Evolutionary conservation across 2,329 filamentous ascomycete species (phyloP).

Genomic region (Xylariaceae sp.): DNA sequence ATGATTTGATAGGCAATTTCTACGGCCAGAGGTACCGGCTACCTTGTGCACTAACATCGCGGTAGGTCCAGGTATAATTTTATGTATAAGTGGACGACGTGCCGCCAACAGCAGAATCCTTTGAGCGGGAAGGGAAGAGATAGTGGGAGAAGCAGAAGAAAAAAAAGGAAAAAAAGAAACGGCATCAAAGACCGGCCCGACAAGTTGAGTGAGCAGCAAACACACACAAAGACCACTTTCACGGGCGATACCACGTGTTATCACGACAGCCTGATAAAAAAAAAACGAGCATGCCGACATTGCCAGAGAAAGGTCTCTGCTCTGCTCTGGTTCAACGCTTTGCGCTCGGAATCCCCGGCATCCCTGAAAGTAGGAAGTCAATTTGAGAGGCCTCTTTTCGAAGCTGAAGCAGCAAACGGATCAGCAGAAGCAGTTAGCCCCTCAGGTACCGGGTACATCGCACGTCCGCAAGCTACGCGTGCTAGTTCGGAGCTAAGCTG

Average conservation of each 20-base stretch:
- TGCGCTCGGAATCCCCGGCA: background rate
- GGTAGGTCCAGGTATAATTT: background rate
- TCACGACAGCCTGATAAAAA: no score
- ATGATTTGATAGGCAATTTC: background rate
- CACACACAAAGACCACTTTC: no score
- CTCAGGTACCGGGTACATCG: background rate
- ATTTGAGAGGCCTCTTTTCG: no score
- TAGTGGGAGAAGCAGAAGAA: no score
- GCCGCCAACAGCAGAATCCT: no score
- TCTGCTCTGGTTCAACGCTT: background rate
- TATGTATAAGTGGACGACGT: background rate
- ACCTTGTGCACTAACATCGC: background rate
- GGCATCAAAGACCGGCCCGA: no score
- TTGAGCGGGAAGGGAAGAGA: no score
- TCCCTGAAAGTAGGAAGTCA: background rate
- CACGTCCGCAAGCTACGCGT: background rate
- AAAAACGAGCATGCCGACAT: no score
- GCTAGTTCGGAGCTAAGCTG: background rate
- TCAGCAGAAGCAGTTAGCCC: background rate
- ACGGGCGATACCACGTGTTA: no score
- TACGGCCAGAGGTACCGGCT: background rate
- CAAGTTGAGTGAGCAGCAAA: no score
- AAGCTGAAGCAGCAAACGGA: background rate
- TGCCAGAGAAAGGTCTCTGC: no score
- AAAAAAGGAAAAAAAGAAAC: no score